Percentiles rank a stretch among this genome's conserved stretches.
Conservation (phyloP, 1,139 yeast genomes). For the Blastobotrys proliferans region DNA sequence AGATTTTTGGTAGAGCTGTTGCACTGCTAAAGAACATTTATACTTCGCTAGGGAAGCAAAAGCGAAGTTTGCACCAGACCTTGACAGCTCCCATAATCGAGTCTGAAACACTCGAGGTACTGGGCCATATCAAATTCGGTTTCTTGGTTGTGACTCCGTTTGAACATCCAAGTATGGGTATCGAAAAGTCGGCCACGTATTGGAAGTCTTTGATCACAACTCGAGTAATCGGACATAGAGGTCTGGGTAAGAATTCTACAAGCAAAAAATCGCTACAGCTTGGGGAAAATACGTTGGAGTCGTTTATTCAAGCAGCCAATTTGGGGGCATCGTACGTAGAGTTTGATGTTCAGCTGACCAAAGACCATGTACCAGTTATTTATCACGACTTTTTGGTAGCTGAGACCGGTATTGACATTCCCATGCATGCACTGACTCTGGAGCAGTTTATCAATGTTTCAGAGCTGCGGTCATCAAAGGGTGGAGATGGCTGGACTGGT, state of each 20-base stretch:
- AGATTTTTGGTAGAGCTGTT: slow-evolving; percentile 79
- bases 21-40: slow-evolving; percentile 63
- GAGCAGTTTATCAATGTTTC: slow-evolving; percentile 72
- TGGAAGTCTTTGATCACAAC: slow-evolving; percentile 91
- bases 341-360: slow-evolving; percentile 95
- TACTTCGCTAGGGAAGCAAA: slow-evolving; percentile 66
- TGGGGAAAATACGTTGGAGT: slow-evolving; percentile 94
- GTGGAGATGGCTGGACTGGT: not conserved
- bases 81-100: slow-evolving; percentile 79
- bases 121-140: slow-evolving; percentile 78
- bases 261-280: slow-evolving; percentile 76
- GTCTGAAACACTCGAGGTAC: slow-evolving; percentile 61
- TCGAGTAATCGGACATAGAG: slow-evolving; percentile 94
- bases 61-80: slow-evolving; percentile 61
- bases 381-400: slow-evolving; percentile 95
- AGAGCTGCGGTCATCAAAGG: slow-evolving; percentile 16
- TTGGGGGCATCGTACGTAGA: slow-evolving; percentile 76
- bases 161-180: slow-evolving; percentile 62
- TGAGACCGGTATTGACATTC: slow-evolving; percentile 93
- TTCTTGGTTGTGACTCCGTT: slow-evolving; percentile 70
- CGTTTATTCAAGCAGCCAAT: slow-evolving; percentile 95
- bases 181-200: slow-evolving; percentile 73
- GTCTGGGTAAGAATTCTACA: slow-evolving; percentile 80
- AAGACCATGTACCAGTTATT: slow-evolving; percentile 85
- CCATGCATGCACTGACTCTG: slow-evolving; percentile 86